phyloP scores from a whole-genome alignment of 1,284 basidiomycete species.

The Xanthoconium separans region DNA sequence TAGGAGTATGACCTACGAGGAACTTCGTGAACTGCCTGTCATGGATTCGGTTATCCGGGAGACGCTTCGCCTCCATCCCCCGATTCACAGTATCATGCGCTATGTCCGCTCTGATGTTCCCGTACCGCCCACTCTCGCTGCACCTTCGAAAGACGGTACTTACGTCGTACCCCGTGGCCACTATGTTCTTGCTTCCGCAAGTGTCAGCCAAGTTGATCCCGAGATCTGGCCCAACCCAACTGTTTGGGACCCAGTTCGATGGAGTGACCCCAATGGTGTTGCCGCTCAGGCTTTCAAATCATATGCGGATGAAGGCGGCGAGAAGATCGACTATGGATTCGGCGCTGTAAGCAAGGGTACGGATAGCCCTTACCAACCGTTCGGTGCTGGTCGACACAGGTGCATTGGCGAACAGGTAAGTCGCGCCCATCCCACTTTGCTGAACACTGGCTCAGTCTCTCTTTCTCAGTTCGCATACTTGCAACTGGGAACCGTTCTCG shows the following conservation, averaged over 20 bases:
- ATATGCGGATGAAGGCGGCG: slow-evolving; percentile 73
- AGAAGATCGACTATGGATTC: slow-evolving; percentile 96
- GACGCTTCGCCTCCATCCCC: slow-evolving; percentile 89
- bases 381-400: slow-evolving; percentile 92
- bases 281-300: slow-evolving; percentile 74
- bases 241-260: slow-evolving; percentile 81
- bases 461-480: slow-evolving; percentile 84
- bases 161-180: slow-evolving; percentile 93
- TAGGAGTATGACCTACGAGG: slow-evolving; percentile 84
- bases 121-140: slow-evolving; percentile 78
- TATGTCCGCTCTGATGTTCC: slow-evolving; percentile 84
- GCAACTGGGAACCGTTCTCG: slow-evolving; percentile 85
- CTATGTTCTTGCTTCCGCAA: slow-evolving; percentile 89
- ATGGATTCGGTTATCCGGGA: slow-evolving; percentile 92
- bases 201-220: slow-evolving; percentile 88
- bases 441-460: background rate
- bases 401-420: slow-evolving; percentile 91
- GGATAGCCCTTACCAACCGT: slow-evolving; percentile 90
- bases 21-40: slow-evolving; percentile 79
- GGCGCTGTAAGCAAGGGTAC: slow-evolving; percentile 93
- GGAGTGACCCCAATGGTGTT: slow-evolving; percentile 79
- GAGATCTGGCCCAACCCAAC: slow-evolving; percentile 74
- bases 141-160: slow-evolving; percentile 68
- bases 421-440: slow-evolving; percentile 1
- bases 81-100: slow-evolving; percentile 91